phyloP scores from a whole-genome alignment of 495 filamentous ascomycete genomes.

The Penicillium daleae region DNA sequence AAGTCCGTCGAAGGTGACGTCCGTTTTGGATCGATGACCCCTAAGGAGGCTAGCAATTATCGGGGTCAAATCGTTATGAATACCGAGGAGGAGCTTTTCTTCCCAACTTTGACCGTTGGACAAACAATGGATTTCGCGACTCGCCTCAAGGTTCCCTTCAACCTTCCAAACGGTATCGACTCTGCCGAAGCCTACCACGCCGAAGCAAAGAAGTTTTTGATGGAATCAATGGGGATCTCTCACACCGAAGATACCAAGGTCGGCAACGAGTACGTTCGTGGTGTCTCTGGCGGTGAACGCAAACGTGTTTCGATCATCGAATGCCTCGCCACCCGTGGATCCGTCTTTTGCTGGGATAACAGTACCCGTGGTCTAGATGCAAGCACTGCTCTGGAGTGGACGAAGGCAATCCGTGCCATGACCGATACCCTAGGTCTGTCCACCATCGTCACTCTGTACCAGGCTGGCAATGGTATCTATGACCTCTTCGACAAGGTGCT shows the following conservation, averaged over 20 bases:
- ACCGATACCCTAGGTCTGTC: slow-evolving; percentile 51
- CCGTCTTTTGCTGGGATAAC: slow-evolving; percentile 67
- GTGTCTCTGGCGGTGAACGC: slow-evolving; percentile 84
- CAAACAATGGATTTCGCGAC: slow-evolving; percentile 73
- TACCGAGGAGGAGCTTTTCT: slow-evolving; percentile 72
- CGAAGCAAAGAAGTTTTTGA: slow-evolving; percentile 65
- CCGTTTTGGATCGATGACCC: slow-evolving; percentile 59
- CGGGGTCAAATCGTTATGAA: slow-evolving; percentile 74
- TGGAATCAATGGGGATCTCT: slow-evolving; percentile 73
- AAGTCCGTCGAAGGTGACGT: slow-evolving; percentile 56
- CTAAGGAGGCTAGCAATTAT: slow-evolving; percentile 60
- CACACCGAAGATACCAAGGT: slow-evolving; percentile 83
- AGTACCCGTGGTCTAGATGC: slow-evolving; percentile 64
- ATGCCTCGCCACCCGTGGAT: slow-evolving; percentile 61
- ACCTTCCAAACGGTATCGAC: slow-evolving; percentile 39
- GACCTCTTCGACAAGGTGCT: slow-evolving; percentile 70
- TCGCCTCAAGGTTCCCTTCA: slow-evolving; percentile 41
- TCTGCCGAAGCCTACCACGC: slow-evolving; percentile 54
- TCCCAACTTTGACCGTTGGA: slow-evolving; percentile 70
- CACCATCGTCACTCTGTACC: slow-evolving; percentile 58
- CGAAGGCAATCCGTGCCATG: slow-evolving; percentile 51
- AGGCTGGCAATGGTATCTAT: slow-evolving; percentile 67
- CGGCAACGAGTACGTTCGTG: slow-evolving; percentile 76
- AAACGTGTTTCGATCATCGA: slow-evolving; percentile 73
- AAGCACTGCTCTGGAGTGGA: slow-evolving; percentile 61